These are phyloP conservation scores for Ceratobasidium sp. DNA, from an alignment of 1,284 basidiomycete species.

Conservation along the genomic window DNA sequence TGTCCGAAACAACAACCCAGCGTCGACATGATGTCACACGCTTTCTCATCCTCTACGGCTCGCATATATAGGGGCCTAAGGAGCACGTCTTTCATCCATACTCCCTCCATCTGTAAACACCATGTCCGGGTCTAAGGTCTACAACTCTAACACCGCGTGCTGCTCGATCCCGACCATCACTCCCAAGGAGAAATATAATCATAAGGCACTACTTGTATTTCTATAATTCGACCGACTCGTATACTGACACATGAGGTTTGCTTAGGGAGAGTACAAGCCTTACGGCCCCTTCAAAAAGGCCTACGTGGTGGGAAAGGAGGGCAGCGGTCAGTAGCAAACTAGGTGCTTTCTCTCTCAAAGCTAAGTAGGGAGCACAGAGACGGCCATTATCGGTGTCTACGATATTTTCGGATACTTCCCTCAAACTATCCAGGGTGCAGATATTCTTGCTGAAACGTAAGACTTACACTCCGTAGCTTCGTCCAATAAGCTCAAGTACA, in stretches of 20 bases:
- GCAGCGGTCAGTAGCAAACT: constrained; percentile 54
- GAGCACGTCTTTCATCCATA: neutral
- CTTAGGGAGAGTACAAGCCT: constrained; percentile 65
- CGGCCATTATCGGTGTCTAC: constrained; percentile 70
- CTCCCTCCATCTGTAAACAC: constrained; percentile 59
- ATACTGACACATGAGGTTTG: neutral
- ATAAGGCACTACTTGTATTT: constrained; percentile 55
- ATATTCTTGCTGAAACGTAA: constrained; percentile 67
- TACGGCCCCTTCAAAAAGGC: constrained; percentile 60
- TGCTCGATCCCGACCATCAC: constrained; percentile 70
- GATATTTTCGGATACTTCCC: constrained; percentile 72
- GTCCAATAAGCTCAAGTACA: constrained; percentile 63
- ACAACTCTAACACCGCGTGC: constrained; percentile 72
- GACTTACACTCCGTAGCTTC: neutral
- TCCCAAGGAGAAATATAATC: constrained; percentile 55
- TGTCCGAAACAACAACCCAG: neutral
- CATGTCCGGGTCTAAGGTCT: constrained; percentile 56
- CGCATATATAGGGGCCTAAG: constrained; percentile 18
- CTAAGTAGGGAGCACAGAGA: constrained; percentile 45
- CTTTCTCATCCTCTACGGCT: neutral
- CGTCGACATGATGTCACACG: constrained; percentile 39
- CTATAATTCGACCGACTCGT: neutral
- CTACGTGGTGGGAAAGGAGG: constrained; percentile 67
- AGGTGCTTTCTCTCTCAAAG: neutral
- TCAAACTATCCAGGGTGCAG: constrained; percentile 73